phyloP scores from a whole-genome alignment of 805 yeast species.

The Kodamaea laetipori region DNA sequence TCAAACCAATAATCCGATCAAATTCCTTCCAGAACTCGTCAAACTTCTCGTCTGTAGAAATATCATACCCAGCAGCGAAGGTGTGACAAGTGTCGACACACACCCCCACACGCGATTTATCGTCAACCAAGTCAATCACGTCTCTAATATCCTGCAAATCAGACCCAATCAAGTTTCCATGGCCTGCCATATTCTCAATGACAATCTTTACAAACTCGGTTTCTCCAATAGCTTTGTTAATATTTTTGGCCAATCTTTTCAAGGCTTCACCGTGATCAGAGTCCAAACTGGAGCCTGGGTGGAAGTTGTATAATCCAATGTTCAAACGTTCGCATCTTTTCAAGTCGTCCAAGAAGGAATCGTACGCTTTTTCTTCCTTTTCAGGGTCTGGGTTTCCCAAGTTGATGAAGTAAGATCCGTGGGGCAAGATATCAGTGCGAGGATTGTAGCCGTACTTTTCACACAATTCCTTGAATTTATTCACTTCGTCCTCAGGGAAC shows the following conservation, averaged over 20 bases:
- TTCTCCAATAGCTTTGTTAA: conserved; percentile 73
- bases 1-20: conserved; percentile 70
- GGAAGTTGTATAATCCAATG: conserved; percentile 87
- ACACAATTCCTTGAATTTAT: conserved; percentile 65
- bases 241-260: conserved; percentile 68
- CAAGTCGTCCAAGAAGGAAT: conserved; percentile 82
- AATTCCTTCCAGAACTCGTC: conserved; percentile 73
- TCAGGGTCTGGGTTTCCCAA: conserved; percentile 86
- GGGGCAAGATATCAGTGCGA: conserved; percentile 81
- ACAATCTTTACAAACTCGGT: conserved; percentile 85
- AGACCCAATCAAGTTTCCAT: conserved; percentile 87
- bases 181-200: conserved; percentile 97
- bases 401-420: conserved; percentile 92
- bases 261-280: conserved; percentile 66
- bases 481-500: conserved; percentile 64
- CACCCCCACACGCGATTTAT: conserved; percentile 87
- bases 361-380: conserved; percentile 74
- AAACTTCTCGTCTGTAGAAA: conserved; percentile 59
- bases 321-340: conserved; percentile 81
- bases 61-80: conserved; percentile 94
- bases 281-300: conserved; percentile 86
- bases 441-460: conserved; percentile 67
- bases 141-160: conserved; percentile 69
- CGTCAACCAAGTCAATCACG: conserved; percentile 76
- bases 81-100: conserved; percentile 97